Percentiles rank a stretch among this genome's conserved stretches.
Evolutionary conservation across 2,329 filamentous ascomycete genomes (phyloP).

Genomic region (Xylariaceae sp.): DNA sequence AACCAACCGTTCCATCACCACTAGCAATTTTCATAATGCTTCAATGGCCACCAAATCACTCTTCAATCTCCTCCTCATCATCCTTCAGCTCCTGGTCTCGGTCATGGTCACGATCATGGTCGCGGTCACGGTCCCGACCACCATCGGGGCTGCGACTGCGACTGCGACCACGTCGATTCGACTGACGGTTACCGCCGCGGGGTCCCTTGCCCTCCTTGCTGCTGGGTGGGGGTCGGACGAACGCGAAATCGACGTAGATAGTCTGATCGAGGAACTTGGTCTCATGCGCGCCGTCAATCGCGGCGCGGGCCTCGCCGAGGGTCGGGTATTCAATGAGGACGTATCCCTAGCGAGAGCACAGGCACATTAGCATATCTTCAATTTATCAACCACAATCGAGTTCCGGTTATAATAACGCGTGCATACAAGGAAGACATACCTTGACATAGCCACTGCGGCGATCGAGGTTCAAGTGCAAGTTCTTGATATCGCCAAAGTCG

Average conservation of each 20-base stretch:
- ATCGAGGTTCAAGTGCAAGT: conserved; percentile 77
- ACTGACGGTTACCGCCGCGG: conserved; percentile 38
- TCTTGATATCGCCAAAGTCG: conserved; percentile 83
- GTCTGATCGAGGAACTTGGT: conserved; percentile 78
- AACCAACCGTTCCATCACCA: too few species aligned
- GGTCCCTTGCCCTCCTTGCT: conserved; percentile 41
- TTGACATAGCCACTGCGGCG: conserved; percentile 81
- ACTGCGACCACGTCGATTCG: conserved; percentile 39
- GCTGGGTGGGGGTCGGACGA: conserved; percentile 67
- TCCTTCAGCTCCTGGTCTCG: conserved; percentile 24
- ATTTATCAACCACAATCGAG: background rate
- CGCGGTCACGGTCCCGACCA: conserved; percentile 27
- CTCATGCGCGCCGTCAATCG: conserved; percentile 72
- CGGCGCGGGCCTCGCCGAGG: conserved; percentile 71
- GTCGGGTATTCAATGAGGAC: conserved; percentile 81
- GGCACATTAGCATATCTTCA: background rate
- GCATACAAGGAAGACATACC: conserved; percentile 42
- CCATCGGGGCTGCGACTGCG: conserved; percentile 41
- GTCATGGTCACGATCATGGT: conserved; percentile 5
- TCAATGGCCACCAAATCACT: background rate
- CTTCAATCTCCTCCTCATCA: background rate
- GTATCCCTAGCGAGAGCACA: conserved; percentile 58
- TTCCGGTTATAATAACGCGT: background rate
- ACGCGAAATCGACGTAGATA: conserved; percentile 76
- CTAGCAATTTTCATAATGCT: too few species aligned